Evolutionary conservation across 495 filamentous ascomycete species (phyloP), one percentile per base, ranked within the genome.

Genomic region (Neurospora terricola): DNA sequence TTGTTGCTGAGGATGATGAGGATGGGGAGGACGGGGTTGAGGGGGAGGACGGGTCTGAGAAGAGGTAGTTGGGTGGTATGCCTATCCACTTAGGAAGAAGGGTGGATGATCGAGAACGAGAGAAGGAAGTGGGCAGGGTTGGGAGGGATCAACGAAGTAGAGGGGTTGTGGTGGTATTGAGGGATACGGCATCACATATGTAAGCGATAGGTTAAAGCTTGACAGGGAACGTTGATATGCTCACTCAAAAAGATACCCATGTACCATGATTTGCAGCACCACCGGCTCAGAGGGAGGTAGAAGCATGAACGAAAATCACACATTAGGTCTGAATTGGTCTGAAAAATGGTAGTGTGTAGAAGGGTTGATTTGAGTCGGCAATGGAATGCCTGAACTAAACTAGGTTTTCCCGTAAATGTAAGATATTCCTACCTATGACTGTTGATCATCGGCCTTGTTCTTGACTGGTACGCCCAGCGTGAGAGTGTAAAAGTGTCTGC

Each of bases 1-100:
- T 86, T 34, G 86, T 88, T 16, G 83, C 91, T 37, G 87, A 88
- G 27, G 86, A 86, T 23, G 82, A 78, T 5, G 82, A 81, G 18
- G 72, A 76, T 9, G 68, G 36, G 21, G 39, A 48, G 18, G 68
- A 9, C 21, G 16, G 5, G 39, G 34, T 23, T 39, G 43, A 72
- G 27, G 11, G 21, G 40, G 12, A 42, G 12, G 9, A 34, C 12
- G 14, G n/a, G 43, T 34, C 30, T 34, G 71, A 34, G 36, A 27
- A 43, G 39, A 7, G 9, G 34, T 34, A 30, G 37, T 8, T 21
- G 11, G 23, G 14, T 27, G 21, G n/a, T n/a, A n/a, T n/a, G n/a
- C n/a, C n/a, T n/a, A n/a, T n/a, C n/a, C n/a, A n/a, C n/a, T n/a
- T n/a, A n/a, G n/a, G n/a, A n/a, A n/a, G n/a, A n/a, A n/a, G n/a